Percentiles rank a stretch among this genome's conserved stretches.
These are phyloP conservation scores for Ceratocystis colombiana DNA, from an alignment of 2,329 filamentous ascomycete species.

Conservation along the genomic window DNA sequence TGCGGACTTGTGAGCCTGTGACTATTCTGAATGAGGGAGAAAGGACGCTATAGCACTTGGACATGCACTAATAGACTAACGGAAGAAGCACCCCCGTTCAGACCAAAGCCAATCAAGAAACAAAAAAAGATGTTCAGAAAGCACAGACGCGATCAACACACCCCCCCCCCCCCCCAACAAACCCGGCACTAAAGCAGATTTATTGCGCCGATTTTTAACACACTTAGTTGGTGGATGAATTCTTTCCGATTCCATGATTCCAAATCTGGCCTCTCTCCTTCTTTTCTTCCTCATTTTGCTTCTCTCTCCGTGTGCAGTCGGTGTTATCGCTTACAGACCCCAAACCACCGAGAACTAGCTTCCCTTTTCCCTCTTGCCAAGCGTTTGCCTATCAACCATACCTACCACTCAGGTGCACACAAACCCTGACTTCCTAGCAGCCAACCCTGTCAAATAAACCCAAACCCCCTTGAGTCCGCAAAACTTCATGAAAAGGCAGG, in stretches of 20 bases:
- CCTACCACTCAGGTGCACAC: too few relatives aligned
- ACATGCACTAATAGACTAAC: too few relatives aligned
- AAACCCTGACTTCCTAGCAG: too few relatives aligned
- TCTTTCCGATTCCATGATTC: background rate
- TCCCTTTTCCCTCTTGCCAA: too few relatives aligned
- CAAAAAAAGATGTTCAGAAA: background rate
- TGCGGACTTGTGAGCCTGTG: background rate
- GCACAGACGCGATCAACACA: background rate
- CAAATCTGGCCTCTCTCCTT: background rate
- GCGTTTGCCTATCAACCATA: too few relatives aligned
- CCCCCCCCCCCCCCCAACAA: too few relatives aligned
- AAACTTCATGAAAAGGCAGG: too few relatives aligned
- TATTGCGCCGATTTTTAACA: background rate
- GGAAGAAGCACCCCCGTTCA: background rate
- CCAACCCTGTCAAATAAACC: too few relatives aligned
- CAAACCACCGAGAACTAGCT: too few relatives aligned
- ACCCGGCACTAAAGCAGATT: background rate
- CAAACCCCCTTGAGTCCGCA: too few relatives aligned
- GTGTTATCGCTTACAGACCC: background rate
- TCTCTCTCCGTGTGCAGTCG: background rate
- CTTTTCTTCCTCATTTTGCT: background rate
- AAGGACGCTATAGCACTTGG: too few relatives aligned
- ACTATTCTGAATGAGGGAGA: background rate
- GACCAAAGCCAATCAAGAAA: background rate
- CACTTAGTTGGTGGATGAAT: background rate